Evolutionary conservation across 2,329 filamentous ascomycete species (phyloP).

Genomic region (Alternaria sp.): DNA sequence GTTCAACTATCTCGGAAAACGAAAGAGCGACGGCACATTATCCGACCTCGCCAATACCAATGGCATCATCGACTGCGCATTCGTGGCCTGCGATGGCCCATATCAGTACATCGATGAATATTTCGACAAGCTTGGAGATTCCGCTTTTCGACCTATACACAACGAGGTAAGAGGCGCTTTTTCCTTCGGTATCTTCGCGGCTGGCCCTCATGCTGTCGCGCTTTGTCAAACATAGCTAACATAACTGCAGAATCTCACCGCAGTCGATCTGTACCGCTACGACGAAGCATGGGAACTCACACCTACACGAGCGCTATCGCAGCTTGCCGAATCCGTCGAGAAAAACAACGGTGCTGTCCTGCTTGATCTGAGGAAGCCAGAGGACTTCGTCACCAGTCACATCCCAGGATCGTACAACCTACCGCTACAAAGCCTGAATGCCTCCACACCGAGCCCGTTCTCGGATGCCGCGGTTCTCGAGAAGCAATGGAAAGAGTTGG

Average conservation of each 20-base stretch:
- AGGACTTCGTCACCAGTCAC: constrained; percentile 21
- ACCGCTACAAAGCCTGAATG: constrained; percentile 21
- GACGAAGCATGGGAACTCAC: constrained; percentile 30
- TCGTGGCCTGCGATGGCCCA: constrained; percentile 68
- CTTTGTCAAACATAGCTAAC: not conserved
- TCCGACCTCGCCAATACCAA: constrained; percentile 11
- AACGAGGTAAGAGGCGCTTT: constrained; percentile 13
- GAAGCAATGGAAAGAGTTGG: constrained; percentile 27
- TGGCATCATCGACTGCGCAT: constrained; percentile 39
- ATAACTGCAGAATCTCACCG: constrained; percentile 17
- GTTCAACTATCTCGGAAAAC: constrained; percentile 19
- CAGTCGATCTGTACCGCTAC: constrained; percentile 28
- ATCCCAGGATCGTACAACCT: constrained; percentile 29
- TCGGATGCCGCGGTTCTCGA: constrained; percentile 21
- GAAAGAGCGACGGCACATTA: constrained; percentile 18
- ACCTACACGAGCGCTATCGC: constrained; percentile 13
- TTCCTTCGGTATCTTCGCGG: too few relatives aligned
- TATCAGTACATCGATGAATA: constrained; percentile 69
- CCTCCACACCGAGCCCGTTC: constrained; percentile 19
- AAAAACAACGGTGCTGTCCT: constrained; percentile 2
- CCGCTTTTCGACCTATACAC: constrained; percentile 25
- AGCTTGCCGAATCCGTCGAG: constrained; percentile 5
- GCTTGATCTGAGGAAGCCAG: constrained; percentile 24
- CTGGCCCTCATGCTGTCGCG: not conserved
- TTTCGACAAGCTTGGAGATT: constrained; percentile 60